Percentiles rank a stretch among this genome's conserved stretches.
Evolutionary conservation across 1,284 basidiomycete species (phyloP).

Genomic region (Gymnopus androsaceus): DNA sequence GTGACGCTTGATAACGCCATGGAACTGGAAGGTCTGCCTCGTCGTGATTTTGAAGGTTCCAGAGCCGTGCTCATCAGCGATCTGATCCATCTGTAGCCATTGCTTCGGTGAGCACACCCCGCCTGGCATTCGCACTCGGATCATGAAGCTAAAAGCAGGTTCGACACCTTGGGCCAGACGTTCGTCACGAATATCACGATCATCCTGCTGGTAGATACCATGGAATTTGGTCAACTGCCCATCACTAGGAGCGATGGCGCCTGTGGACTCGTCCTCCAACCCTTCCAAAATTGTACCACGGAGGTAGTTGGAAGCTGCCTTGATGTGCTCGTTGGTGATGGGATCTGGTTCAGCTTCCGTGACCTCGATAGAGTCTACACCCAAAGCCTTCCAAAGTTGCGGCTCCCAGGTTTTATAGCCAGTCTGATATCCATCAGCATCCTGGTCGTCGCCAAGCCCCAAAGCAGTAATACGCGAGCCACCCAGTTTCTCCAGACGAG

Average conservation of each 20-base stretch:
- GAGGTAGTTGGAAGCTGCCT: slow-evolving; percentile 93
- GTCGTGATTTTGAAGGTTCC: slow-evolving; percentile 98
- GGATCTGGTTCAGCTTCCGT: slow-evolving; percentile 93
- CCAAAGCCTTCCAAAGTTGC: slow-evolving; percentile 89
- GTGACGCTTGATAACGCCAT: slow-evolving; percentile 96
- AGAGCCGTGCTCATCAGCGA: slow-evolving; percentile 93
- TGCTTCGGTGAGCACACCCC: slow-evolving; percentile 92
- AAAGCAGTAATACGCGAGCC: slow-evolving; percentile 71
- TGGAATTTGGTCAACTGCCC: slow-evolving; percentile 99
- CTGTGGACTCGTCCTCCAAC: slow-evolving; percentile 84
- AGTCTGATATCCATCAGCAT: slow-evolving; percentile 94
- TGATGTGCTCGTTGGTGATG: slow-evolving; percentile 99
- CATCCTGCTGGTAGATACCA: slow-evolving; percentile 96
- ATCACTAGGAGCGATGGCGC: slow-evolving; percentile 88
- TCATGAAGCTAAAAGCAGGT: slow-evolving; percentile 98
- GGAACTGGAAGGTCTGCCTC: slow-evolving; percentile 99
- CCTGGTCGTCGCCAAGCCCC: slow-evolving; percentile 96
- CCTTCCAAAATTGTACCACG: slow-evolving; percentile 96
- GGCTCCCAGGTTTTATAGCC: slow-evolving; percentile 97
- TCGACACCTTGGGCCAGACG: slow-evolving; percentile 91
- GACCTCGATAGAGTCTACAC: slow-evolving; percentile 89
- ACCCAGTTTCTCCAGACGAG: slow-evolving; percentile 75
- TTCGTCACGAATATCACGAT: slow-evolving; percentile 97
- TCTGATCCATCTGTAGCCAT: slow-evolving; percentile 95
- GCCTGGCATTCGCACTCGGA: slow-evolving; percentile 93